A percentile compares a stretch with the other conserved stretches of the same genome.
Evolutionary conservation across 2,329 filamentous ascomycete species (phyloP).

Genomic region (Clonostachys rosea): DNA sequence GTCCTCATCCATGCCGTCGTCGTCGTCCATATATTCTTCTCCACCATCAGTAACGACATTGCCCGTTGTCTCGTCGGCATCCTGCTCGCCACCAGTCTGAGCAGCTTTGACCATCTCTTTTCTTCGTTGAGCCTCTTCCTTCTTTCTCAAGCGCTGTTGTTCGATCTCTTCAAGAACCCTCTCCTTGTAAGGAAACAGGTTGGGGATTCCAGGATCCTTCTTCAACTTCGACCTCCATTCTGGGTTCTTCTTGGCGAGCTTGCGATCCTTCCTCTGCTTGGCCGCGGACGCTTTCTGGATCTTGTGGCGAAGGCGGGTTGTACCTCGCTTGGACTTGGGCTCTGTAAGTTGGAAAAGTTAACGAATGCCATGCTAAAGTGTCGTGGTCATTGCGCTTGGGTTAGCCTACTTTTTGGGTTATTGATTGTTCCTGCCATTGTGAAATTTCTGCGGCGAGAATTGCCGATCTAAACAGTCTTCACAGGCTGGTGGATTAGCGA

Average conservation of each 20-base stretch:
- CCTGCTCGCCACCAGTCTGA: slow-evolving; percentile 43
- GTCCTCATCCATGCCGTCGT: slow-evolving; percentile 49
- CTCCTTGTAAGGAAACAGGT: slow-evolving; percentile 97
- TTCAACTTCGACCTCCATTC: slow-evolving; percentile 94
- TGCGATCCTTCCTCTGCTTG: slow-evolving; percentile 87
- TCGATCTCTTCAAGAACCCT: slow-evolving; percentile 93
- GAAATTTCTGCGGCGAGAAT: neutral
- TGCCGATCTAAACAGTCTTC: too few species aligned
- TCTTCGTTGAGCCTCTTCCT: slow-evolving; percentile 68
- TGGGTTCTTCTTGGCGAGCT: slow-evolving; percentile 91
- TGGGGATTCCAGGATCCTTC: slow-evolving; percentile 97
- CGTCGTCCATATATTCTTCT: slow-evolving; percentile 43
- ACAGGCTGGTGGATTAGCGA: too few species aligned
- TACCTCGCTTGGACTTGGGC: slow-evolving; percentile 88
- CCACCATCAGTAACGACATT: slow-evolving; percentile 40
- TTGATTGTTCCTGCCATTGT: slow-evolving; percentile 49
- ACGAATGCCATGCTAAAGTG: neutral
- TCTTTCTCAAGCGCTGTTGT: slow-evolving; percentile 75
- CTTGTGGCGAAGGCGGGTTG: slow-evolving; percentile 88
- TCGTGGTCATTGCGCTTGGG: neutral
- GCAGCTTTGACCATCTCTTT: slow-evolving; percentile 69
- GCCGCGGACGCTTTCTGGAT: slow-evolving; percentile 88
- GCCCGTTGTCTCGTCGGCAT: slow-evolving; percentile 33
- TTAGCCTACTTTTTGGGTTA: slow-evolving; percentile 46
- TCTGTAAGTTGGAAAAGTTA: slow-evolving; percentile 48